A percentile compares a stretch with the other conserved stretches of the same genome.
These are phyloP conservation scores for Arthonia radiata DNA, from an alignment of 495 filamentous ascomycete genomes.

Conservation along the genomic window DNA sequence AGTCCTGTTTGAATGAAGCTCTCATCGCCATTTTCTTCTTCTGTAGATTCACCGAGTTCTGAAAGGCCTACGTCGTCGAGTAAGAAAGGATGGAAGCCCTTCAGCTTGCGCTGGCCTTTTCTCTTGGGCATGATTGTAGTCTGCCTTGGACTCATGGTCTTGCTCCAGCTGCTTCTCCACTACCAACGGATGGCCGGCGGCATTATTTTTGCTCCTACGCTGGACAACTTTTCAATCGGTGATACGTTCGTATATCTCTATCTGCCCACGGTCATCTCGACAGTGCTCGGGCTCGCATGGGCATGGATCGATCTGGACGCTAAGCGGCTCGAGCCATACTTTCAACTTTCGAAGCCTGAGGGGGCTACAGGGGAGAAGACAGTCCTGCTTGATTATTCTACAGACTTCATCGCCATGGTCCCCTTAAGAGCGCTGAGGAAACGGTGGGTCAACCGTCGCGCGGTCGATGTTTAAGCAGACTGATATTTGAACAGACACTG, in stretches of 20 bases:
- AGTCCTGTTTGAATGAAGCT: no score
- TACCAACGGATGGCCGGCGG: constrained; percentile 10
- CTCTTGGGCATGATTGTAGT: constrained; percentile 8
- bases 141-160: constrained; percentile 8
- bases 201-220: no score
- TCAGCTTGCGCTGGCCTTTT: constrained; percentile 11
- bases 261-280: constrained; percentile 18
- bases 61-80: no score
- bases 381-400: constrained; percentile 22
- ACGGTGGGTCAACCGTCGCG: constrained; percentile 12
- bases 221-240: constrained; percentile 8
- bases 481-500: constrained; percentile 14
- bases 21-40: no score
- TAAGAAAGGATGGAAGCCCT: constrained; percentile 17
- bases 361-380: constrained; percentile 17
- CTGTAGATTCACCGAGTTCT: no score
- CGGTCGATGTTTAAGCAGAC: no score
- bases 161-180: constrained; percentile 12
- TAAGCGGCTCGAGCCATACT: constrained; percentile 22
- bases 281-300: constrained; percentile 21
- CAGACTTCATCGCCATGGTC: constrained; percentile 21
- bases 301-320: constrained; percentile 20
- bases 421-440: constrained; percentile 16
- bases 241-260: constrained; percentile 15
- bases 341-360: constrained; percentile 17